Evolutionary conservation across 2,329 filamentous ascomycete species (phyloP).

Genomic region (Penicillium digitatum): DNA sequence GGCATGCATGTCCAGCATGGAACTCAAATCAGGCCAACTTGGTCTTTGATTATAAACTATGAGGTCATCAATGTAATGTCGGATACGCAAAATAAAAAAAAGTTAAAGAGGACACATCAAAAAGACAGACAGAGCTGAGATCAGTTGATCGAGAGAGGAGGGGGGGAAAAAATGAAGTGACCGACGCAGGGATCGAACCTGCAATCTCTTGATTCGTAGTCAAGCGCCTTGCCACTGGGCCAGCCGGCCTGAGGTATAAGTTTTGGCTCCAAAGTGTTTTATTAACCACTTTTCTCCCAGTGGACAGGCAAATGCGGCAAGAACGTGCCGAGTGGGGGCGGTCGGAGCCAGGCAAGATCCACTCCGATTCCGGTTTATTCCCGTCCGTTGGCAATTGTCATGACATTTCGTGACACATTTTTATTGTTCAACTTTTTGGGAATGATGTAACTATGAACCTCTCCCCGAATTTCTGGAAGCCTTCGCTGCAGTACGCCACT

Average conservation of each 20-base stretch:
- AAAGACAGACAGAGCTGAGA: too few species aligned
- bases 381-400: not conserved
- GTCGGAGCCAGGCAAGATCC: not conserved
- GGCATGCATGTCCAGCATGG: not conserved
- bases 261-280: fast-evolving
- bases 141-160: too few species aligned
- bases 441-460: slow-evolving; percentile 16
- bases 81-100: too few species aligned
- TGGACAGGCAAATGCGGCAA: slow-evolving; percentile 13
- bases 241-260: too few species aligned
- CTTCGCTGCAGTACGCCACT: slow-evolving; percentile 31
- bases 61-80: not conserved
- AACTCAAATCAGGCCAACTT: not conserved
- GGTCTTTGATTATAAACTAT: not conserved
- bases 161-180: slow-evolving; percentile 27
- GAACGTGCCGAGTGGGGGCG: slow-evolving; percentile 25
- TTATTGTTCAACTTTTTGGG: not conserved
- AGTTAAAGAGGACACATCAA: too few species aligned
- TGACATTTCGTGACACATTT: not conserved
- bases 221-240: slow-evolving; percentile 52
- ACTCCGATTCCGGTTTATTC: slow-evolving; percentile 10
- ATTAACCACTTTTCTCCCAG: not conserved
- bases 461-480: slow-evolving; percentile 32
- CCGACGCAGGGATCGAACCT: slow-evolving; percentile 46
- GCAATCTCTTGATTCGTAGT: slow-evolving; percentile 53